Evolutionary conservation across 192 early-diverging fungal species (phyloP).

Genomic region (Linnemannia zychae): DNA sequence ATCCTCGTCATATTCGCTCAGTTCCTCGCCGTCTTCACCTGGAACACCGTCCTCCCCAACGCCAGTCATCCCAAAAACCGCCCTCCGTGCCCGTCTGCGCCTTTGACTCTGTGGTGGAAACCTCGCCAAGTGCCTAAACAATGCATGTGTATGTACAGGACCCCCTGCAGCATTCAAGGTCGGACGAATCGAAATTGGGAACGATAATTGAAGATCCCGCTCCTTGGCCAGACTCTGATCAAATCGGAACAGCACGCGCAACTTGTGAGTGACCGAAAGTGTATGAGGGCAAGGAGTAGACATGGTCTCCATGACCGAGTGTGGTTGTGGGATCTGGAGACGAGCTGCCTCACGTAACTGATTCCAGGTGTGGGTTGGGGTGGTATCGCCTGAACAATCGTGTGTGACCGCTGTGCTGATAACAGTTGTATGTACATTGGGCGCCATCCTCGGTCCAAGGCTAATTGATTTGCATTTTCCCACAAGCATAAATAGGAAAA

Average conservation of each 20-base stretch:
- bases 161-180: conserved; percentile 5
- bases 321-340: conserved; percentile 44
- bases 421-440: conserved; percentile 9
- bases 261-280: conserved; percentile 24
- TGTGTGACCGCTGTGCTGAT: conserved; percentile 38
- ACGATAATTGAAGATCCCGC: conserved; percentile 41
- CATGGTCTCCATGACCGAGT: conserved; percentile 8
- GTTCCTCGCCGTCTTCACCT: conserved; percentile 6
- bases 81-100: conserved; percentile 1
- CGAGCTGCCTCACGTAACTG: conserved; percentile 11
- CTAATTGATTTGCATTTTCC: conserved; percentile 11
- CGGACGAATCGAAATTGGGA: conserved; percentile 34
- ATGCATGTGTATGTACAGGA: conserved; percentile 25
- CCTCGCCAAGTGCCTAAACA: neutral
- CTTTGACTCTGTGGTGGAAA: neutral
- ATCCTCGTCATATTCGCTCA: neutral
- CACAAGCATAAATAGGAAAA: neutral
- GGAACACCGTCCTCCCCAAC: neutral
- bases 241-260: conserved; percentile 32
- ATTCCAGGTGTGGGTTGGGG: conserved; percentile 18
- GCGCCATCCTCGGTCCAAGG: conserved; percentile 8
- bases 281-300: conserved; percentile 8
- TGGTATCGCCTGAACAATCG: conserved; percentile 3
- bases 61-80: neutral
- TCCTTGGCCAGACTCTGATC: conserved; percentile 21